Evolutionary conservation across 2,329 filamentous ascomycete species (phyloP), one percentile per base, ranked within the genome.

Genomic region (Trichophyton benhamiae): DNA sequence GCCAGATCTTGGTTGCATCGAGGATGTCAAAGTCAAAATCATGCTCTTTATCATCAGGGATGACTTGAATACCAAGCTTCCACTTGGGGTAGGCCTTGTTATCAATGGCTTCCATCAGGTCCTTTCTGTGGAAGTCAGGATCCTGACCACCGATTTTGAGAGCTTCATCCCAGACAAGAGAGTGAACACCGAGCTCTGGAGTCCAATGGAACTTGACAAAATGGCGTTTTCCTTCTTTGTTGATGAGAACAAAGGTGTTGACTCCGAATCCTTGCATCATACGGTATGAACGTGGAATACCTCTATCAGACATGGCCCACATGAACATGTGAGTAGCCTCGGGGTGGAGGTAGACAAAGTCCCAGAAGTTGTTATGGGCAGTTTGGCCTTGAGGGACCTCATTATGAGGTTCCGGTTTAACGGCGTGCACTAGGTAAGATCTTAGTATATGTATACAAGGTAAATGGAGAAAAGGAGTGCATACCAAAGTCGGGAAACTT

Each of bases 251-350:
- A 67, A 79, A 92, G 0, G 89, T 91, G 73, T 92, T 91, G 66
- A 92, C 88, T 60, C 88, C 88, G 62, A 91, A 92, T 0, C 88
- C 88, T 66, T 92, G 87, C 86, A 92, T 91, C 87, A 91, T 91
- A 25, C 88, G 84, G 74, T 80, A 91, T 0, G 86, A 89, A 1
- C 87, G 82, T 1, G 88, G 88, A 61, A 89, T 89, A 0, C 80
- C 79, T 30, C 87, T 81, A 70, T 91, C 88, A 7, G 83, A 87
- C 85, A 90, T 88, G 33, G 84, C 77, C 87, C 88, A 91, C 79
- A 88, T 83, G 66, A 83, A 87, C 86, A 89, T 90, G 71, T 91
- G 87, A 0, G 87, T 89, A 0, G 86, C 82, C 70, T 92, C 87
- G 0, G 83, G 77, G 67, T 90, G 84, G 64, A 86, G 72, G 65